Conservation (phyloP, 2,329 filamentous ascomycete species). For the Xylaria sp. region DNA sequence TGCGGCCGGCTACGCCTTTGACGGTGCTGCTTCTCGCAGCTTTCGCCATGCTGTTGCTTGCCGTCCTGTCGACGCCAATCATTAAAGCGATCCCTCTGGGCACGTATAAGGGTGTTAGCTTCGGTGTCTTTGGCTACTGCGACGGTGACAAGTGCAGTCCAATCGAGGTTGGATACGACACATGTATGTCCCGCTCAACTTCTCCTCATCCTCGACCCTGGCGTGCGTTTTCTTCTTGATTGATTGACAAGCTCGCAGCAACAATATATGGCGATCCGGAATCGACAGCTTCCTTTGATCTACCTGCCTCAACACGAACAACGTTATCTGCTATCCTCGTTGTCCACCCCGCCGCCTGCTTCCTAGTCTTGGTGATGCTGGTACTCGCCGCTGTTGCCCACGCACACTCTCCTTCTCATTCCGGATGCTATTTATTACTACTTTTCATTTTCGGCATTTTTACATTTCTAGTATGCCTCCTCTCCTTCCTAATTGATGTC, state of each 20-base stretch:
- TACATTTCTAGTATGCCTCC: conserved; percentile 78
- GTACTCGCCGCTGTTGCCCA: conserved; percentile 79
- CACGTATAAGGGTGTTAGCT: conserved; percentile 73
- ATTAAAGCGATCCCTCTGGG: conserved; percentile 84
- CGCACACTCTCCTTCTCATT: conserved; percentile 85
- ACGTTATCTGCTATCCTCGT: conserved; percentile 87
- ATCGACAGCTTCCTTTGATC: conserved; percentile 52
- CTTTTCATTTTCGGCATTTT: conserved; percentile 86
- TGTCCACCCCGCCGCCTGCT: conserved; percentile 86
- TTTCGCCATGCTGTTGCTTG: conserved; percentile 82
- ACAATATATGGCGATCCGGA: conserved; percentile 17
- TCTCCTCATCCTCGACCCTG: conserved; percentile 1
- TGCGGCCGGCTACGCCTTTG: conserved; percentile 91
- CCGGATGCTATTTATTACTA: conserved; percentile 81
- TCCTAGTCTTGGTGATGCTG: conserved; percentile 84
- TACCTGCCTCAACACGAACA: conserved; percentile 55
- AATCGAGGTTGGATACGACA: conserved; percentile 83
- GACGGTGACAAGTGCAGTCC: conserved; percentile 65
- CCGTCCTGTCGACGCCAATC: conserved; percentile 88
- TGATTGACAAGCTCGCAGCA: conserved; percentile 25
- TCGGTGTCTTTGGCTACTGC: conserved; percentile 94
- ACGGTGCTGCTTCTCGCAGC: conserved; percentile 82
- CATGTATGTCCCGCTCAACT: conserved; percentile 59
- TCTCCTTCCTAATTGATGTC: conserved; percentile 92
- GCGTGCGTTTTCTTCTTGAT: conserved; percentile 1